Evolutionary conservation across 139 green algal genomes (phyloP).

Genomic region (Microglena sp.): DNA sequence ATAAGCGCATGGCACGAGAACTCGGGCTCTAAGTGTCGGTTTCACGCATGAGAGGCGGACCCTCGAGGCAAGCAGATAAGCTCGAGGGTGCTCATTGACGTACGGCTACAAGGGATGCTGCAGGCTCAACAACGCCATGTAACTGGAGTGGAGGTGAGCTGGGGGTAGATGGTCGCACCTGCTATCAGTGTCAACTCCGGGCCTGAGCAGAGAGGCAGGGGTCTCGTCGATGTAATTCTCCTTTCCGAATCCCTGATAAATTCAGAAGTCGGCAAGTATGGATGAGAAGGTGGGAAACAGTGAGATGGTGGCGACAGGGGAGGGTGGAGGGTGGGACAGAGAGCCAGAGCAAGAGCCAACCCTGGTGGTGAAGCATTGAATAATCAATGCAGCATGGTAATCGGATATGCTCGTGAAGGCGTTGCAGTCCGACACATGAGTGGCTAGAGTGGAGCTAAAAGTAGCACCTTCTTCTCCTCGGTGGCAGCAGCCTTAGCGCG

Average conservation of each 20-base stretch:
- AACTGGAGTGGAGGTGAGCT: no score
- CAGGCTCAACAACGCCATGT: no score
- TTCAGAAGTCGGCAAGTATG: neutral
- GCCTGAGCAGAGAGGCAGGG: conserved; percentile 41
- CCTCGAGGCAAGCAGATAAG: no score
- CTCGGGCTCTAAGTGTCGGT: no score
- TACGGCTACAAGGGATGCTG: no score
- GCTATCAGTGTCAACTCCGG: conserved; percentile 49
- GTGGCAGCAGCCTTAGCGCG: no score
- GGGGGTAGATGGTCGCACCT: no score
- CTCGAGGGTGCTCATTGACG: no score
- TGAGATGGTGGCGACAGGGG: neutral
- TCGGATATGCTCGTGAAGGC: neutral
- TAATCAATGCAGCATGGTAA: neutral
- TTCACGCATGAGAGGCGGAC: no score
- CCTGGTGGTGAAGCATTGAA: neutral
- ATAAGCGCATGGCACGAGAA: no score
- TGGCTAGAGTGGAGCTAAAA: neutral
- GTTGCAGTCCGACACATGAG: neutral
- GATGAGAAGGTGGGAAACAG: neutral
- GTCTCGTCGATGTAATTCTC: conserved; percentile 36
- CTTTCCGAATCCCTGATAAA: conserved; percentile 4
- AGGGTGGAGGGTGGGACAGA: neutral
- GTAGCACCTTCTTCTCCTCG: no score
- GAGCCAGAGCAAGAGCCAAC: neutral